phyloP scores from a whole-genome alignment of 768 basidiomycete genomes.

The Rhizopogon sp. region DNA sequence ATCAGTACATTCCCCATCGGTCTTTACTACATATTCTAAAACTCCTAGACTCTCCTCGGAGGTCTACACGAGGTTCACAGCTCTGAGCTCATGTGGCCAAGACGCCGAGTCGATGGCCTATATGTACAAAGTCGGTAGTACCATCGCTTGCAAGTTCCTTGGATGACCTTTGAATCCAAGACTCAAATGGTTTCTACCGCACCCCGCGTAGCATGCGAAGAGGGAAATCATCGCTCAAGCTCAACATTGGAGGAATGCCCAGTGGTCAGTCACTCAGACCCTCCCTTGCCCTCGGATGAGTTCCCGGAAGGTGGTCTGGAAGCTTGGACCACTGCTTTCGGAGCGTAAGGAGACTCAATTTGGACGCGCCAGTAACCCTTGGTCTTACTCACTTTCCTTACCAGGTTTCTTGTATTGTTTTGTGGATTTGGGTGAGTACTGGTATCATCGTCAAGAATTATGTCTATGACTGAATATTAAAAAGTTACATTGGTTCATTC shows the following conservation, averaged over 20 bases:
- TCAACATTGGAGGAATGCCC: neutral
- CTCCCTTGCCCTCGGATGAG: neutral
- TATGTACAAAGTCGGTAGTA: no score
- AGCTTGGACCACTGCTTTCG: slow-evolving; percentile 21
- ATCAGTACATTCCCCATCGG: no score
- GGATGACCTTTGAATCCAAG: neutral
- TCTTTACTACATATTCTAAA: no score
- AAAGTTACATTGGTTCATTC: slow-evolving; percentile 30
- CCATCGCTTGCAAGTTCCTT: no score
- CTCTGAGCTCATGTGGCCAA: no score
- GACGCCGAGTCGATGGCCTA: no score
- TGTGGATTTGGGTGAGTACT: slow-evolving; percentile 27
- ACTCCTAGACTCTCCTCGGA: no score
- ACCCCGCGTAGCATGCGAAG: neutral
- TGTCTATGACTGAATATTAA: neutral
- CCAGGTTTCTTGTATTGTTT: slow-evolving; percentile 26
- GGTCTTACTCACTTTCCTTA: neutral
- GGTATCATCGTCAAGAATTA: neutral
- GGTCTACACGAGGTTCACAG: no score
- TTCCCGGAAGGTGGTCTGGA: slow-evolving; percentile 25
- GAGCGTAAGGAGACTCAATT: slow-evolving; percentile 15
- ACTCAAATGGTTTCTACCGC: neutral
- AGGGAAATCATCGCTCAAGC: neutral
- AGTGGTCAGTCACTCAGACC: neutral
- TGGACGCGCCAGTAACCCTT: no score